phyloP scores from a whole-genome alignment of 352 stramenopile species.

The Globisporangium mamillatum region DNA sequence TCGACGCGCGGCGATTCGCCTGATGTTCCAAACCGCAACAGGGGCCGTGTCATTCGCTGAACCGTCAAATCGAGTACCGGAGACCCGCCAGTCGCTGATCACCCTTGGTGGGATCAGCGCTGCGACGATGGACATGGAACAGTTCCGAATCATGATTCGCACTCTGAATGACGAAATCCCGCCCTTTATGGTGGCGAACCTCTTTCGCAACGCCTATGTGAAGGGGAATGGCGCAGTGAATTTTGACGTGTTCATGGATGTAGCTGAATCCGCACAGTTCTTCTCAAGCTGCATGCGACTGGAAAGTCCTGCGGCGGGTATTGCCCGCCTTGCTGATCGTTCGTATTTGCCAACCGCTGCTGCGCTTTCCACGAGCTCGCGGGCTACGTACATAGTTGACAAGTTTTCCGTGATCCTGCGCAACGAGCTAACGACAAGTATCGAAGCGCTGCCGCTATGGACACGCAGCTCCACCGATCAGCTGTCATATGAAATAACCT shows the following conservation, averaged over 20 bases:
- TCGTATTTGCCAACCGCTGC: slow-evolving; percentile 24
- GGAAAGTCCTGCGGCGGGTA: slow-evolving; percentile 47
- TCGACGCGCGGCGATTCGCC: slow-evolving; percentile 79
- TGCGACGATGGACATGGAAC: slow-evolving; percentile 87
- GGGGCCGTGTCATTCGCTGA: neutral
- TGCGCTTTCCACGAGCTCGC: slow-evolving; percentile 41
- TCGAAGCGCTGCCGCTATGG: slow-evolving; percentile 48
- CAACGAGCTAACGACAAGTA: slow-evolving; percentile 34
- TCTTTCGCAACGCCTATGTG: slow-evolving; percentile 67
- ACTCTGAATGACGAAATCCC: slow-evolving; percentile 81
- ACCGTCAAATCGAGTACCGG: neutral
- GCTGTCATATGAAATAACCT: slow-evolving; percentile 55
- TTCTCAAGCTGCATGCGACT: slow-evolving; percentile 87
- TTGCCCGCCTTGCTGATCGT: slow-evolving; percentile 32
- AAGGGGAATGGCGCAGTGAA: slow-evolving; percentile 74
- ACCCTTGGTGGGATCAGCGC: slow-evolving; percentile 6
- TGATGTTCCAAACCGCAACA: slow-evolving; percentile 92
- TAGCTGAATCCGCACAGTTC: slow-evolving; percentile 80
- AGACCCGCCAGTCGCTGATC: neutral
- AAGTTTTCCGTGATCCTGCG: slow-evolving; percentile 56
- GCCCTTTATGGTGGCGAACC: slow-evolving; percentile 49
- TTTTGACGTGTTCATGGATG: slow-evolving; percentile 87
- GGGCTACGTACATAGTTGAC: slow-evolving; percentile 46
- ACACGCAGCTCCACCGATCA: slow-evolving; percentile 50
- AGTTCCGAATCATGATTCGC: slow-evolving; percentile 86